Evolutionary conservation across 106 monocot genomes (phyloP).

Genomic region (Alisma plantagoaquatica): DNA sequence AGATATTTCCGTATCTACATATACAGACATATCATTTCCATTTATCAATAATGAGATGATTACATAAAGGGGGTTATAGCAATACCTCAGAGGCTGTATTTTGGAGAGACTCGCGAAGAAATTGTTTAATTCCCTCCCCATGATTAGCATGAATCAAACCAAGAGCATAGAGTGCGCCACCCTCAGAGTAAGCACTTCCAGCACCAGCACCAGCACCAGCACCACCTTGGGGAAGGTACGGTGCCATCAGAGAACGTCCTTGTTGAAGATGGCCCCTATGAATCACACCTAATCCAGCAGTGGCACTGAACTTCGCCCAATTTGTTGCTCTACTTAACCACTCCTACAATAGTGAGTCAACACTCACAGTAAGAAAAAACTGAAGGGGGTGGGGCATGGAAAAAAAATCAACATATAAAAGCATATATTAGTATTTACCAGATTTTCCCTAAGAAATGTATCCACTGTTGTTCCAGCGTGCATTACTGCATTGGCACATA

Average conservation of each 20-base stretch:
- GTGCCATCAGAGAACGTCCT: conserved; percentile 97
- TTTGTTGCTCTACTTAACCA: conserved; percentile 99
- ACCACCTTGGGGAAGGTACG: conserved; percentile 96
- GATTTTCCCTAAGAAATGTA: conserved; percentile 93
- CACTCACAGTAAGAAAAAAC: background rate
- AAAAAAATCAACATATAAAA: background rate
- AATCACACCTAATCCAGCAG: conserved; percentile 96
- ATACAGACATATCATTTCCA: too few relatives aligned
- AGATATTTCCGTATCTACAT: too few relatives aligned
- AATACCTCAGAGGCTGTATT: conserved; percentile 87
- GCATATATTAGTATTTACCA: conserved; percentile 30
- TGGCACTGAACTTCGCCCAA: conserved; percentile 99
- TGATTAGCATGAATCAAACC: conserved; percentile 99
- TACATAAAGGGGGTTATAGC: too few relatives aligned
- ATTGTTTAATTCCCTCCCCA: conserved; percentile 95
- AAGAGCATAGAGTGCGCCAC: conserved; percentile 97
- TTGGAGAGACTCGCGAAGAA: conserved; percentile 83
- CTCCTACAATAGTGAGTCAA: conserved; percentile 37
- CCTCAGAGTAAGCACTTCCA: conserved; percentile 97
- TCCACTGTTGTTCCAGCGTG: conserved; percentile 99
- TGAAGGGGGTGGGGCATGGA: background rate
- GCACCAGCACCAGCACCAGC: conserved; percentile 71
- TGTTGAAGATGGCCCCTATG: conserved; percentile 97
- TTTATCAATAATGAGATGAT: too few relatives aligned
- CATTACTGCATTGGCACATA: conserved; percentile 98